A percentile compares a stretch with the other conserved stretches of the same genome.
These are phyloP conservation scores for Sporopachydermia quercuum DNA, from an alignment of 805 yeast species.

Conservation along the genomic window DNA sequence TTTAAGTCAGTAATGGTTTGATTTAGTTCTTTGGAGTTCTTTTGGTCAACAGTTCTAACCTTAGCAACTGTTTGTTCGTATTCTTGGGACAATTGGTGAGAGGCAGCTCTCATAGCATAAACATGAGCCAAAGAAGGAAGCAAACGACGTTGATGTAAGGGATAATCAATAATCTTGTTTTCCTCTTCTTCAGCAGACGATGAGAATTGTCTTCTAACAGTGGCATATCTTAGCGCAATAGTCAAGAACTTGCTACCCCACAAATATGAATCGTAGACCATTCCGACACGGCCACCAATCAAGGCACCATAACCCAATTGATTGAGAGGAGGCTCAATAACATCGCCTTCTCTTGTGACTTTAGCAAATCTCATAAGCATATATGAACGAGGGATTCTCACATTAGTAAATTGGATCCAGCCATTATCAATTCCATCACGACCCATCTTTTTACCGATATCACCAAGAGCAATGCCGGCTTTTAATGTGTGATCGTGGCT, in stretches of 20 bases:
- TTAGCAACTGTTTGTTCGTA: conserved; percentile 34
- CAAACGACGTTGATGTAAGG: conserved; percentile 78
- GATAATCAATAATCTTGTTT: conserved; percentile 69
- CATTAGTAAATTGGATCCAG: conserved; percentile 85
- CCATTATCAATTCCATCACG: conserved; percentile 94
- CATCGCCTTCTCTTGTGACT: conserved; percentile 56
- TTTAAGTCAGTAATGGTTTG: conserved; percentile 49
- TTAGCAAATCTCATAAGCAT: conserved; percentile 72
- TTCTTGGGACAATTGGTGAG: conserved; percentile 41
- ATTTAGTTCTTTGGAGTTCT: conserved; percentile 31
- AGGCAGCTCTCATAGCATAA: conserved; percentile 61
- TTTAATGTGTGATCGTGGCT: conserved; percentile 43
- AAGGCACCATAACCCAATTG: conserved; percentile 82
- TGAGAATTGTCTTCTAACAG: conserved; percentile 78
- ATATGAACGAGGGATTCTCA: conserved; percentile 67
- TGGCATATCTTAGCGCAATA: conserved; percentile 79
- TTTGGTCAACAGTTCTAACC: conserved; percentile 27
- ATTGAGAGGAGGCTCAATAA: conserved; percentile 68
- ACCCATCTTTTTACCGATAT: conserved; percentile 92
- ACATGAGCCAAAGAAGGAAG: conserved; percentile 73
- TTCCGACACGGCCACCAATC: conserved; percentile 75
- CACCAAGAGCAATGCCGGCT: conserved; percentile 80
- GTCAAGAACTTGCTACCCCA: conserved; percentile 68
- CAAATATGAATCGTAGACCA: conserved; percentile 78
- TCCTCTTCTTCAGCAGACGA: conserved; percentile 34